Evolutionary conservation across 176 grass and related monocot genomes (phyloP).

Genomic region (Alopecurus myosuroides): DNA sequence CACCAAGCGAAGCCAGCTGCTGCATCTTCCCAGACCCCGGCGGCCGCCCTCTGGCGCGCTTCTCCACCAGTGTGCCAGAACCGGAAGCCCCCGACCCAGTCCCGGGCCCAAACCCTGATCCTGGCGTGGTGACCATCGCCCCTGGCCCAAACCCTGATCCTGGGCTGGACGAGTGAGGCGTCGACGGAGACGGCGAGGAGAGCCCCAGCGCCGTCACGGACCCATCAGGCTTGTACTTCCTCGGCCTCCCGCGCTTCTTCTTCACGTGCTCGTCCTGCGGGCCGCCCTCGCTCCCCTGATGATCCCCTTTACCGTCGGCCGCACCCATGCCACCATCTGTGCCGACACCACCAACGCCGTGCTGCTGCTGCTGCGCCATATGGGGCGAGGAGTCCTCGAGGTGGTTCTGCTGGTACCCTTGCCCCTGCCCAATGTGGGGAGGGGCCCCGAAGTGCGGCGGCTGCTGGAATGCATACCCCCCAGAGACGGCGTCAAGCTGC

Average conservation of each 20-base stretch:
- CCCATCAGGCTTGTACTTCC: slow-evolving; percentile 84
- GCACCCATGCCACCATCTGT: slow-evolving; percentile 7
- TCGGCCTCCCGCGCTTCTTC: slow-evolving; percentile 79
- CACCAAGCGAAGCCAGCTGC: slow-evolving; percentile 77
- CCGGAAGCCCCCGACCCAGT: slow-evolving; percentile 42
- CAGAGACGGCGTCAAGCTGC: slow-evolving; percentile 46
- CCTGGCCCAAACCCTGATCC: background rate
- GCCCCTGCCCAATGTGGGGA: slow-evolving; percentile 29
- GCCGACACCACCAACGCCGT: background rate
- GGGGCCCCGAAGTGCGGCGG: slow-evolving; percentile 20
- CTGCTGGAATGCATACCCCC: slow-evolving; percentile 27
- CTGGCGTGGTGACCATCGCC: slow-evolving; percentile 22
- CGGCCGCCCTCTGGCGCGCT: slow-evolving; percentile 71
- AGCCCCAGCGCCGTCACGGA: slow-evolving; percentile 40
- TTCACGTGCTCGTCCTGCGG: slow-evolving; percentile 44
- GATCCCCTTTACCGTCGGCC: slow-evolving; percentile 34
- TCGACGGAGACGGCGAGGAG: slow-evolving; percentile 31
- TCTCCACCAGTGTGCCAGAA: slow-evolving; percentile 40
- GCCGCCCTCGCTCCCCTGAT: slow-evolving; percentile 14
- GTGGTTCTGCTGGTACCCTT: slow-evolving; percentile 46
- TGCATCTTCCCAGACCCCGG: slow-evolving; percentile 89
- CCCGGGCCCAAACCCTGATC: slow-evolving; percentile 46
- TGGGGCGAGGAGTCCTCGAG: slow-evolving; percentile 29
- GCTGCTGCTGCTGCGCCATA: slow-evolving; percentile 18
- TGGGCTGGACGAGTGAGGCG: slow-evolving; percentile 10